phyloP scores from a whole-genome alignment of 768 basidiomycete genomes.

The Pisolithus tinctorius region DNA sequence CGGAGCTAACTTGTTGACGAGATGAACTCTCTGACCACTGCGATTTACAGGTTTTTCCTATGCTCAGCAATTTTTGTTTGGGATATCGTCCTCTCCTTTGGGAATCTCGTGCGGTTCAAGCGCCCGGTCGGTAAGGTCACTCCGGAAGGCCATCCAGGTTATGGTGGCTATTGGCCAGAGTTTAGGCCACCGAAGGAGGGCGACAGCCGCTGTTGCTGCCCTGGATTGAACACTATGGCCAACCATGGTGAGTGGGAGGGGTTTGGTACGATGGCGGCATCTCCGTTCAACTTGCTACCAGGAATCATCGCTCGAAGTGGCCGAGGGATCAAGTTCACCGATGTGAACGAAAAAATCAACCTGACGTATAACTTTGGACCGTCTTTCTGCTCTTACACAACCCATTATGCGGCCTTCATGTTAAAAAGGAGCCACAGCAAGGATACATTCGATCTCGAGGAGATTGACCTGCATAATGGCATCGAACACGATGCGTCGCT shows the following conservation, averaged over 20 bases:
- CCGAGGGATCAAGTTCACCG: slow-evolving; percentile 57
- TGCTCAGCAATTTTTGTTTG: slow-evolving; percentile 33
- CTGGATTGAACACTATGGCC: slow-evolving; percentile 73
- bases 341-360: slow-evolving; percentile 35
- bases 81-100: slow-evolving; percentile 45
- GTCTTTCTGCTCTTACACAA: slow-evolving; percentile 61
- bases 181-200: slow-evolving; percentile 49
- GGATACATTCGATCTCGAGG: slow-evolving; percentile 58
- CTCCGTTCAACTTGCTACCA: slow-evolving; percentile 1
- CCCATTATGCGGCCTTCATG: slow-evolving; percentile 51
- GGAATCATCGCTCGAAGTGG: slow-evolving; percentile 55
- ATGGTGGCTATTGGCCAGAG: slow-evolving; percentile 66
- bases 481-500: slow-evolving; percentile 31
- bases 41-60: slow-evolving; percentile 1
- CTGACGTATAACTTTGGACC: slow-evolving; percentile 64
- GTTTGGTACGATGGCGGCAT: neutral
- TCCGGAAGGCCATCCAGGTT: slow-evolving; percentile 48
- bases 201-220: slow-evolving; percentile 70
- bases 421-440: slow-evolving; percentile 47
- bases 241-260: slow-evolving; percentile 58
- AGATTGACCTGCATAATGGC: slow-evolving; percentile 67
- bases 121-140: slow-evolving; percentile 45
- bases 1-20: too few relatives aligned
- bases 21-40: neutral
- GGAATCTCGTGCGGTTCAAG: slow-evolving; percentile 36